Evolutionary conservation across 768 basidiomycete species (phyloP), one percentile per base, ranked within the genome.

Genomic region (Pleurotus djamor): DNA sequence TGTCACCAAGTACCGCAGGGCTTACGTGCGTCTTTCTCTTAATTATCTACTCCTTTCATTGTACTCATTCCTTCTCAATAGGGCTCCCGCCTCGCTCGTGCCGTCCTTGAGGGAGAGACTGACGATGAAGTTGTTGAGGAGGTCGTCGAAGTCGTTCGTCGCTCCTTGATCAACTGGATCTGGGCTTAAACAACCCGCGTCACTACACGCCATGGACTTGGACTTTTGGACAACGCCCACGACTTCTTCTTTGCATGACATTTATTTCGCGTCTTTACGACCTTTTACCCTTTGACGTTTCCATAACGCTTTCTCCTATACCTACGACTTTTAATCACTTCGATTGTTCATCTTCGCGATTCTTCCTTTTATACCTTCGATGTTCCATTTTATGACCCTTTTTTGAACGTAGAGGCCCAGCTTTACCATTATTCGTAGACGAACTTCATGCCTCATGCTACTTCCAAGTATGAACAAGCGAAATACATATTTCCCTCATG

Each of bases 131-230:
- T 56, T 32, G 41, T 56, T n/a, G 54, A 56, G 21, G 54, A 56
- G 44, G 54, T 56, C 54, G 54, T 56, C 33, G 54, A 56, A 33
- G 41, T 56, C n/a, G 54, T 56, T 28, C 54, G 54, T 21, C 54
- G 54, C 37, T 56, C 54, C 54, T 56, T 56, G 54, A 56, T 56
- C 28, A 32, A 32, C 54, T 56, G 54, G 54, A 56, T 56, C 14
- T 56, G 54, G 41, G 54, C 54, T 56, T 56, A 56, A 41, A 9
- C 13, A 32, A 17, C 28, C 49, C 5, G 28, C 28, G 38, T 41
- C n/a, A 12, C 49, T 32, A 28, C 21, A 28, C 21, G 21, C 21
- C 21, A 28, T 28, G 21, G 21, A 28, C 21, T 28, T 28, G 21
- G 21, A 28, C 21, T 28, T 28, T 28, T 28, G 21, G 21, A 28